Percentiles rank a stretch among this genome's conserved stretches.
Conservation (phyloP, 2,329 filamentous ascomycete genomes). For the Fusarium musae region DNA sequence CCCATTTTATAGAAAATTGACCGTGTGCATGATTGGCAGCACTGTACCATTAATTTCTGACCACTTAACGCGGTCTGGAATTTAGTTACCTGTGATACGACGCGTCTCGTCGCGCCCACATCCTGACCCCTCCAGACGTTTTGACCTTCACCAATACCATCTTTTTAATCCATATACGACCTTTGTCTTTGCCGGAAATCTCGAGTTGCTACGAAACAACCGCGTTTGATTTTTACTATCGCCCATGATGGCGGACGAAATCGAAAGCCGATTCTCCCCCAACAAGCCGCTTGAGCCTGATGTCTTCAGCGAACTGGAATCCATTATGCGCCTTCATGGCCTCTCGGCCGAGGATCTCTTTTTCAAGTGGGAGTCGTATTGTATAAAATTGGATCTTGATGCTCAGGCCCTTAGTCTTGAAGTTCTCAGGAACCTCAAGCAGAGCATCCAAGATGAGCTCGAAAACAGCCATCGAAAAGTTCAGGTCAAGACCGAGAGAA, state of each 20-base stretch:
- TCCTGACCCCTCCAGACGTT: conserved; percentile 33
- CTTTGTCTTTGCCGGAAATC: not conserved
- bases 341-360: conserved; percentile 87
- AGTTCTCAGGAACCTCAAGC: conserved; percentile 81
- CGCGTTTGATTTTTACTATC: not conserved
- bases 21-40: not conserved
- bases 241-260: conserved; percentile 51
- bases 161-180: not conserved
- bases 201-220: not conserved
- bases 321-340: conserved; percentile 85
- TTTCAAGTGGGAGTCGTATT: conserved; percentile 99
- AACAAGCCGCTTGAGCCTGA: conserved; percentile 73
- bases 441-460: conserved; percentile 84
- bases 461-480: conserved; percentile 78
- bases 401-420: conserved; percentile 75
- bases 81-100: conserved; percentile 27
- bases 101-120: conserved; percentile 36
- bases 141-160: conserved; percentile 16
- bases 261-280: conserved; percentile 52
- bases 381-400: conserved; percentile 90
- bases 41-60: conserved; percentile 1
- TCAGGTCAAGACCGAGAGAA: conserved; percentile 72
- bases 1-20: not conserved
- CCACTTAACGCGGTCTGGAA: conserved; percentile 38
- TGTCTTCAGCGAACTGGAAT: conserved; percentile 82